Percentiles rank a stretch among this genome's conserved stretches.
These are phyloP conservation scores for Ophiostoma montium DNA, from an alignment of 2,329 filamentous ascomycete species.

Conservation along the genomic window DNA sequence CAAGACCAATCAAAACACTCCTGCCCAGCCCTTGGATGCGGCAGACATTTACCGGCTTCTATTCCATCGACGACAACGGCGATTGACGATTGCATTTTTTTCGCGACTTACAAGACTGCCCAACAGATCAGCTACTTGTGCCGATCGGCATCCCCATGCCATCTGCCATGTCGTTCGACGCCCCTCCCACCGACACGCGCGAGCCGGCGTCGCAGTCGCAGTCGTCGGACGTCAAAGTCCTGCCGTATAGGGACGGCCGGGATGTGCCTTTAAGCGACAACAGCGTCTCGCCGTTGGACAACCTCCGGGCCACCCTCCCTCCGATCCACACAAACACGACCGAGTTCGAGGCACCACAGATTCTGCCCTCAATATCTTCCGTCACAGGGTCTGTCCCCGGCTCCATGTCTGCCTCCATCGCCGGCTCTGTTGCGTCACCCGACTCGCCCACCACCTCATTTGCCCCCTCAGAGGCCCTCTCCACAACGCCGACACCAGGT, in stretches of 20 bases:
- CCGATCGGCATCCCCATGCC: not conserved
- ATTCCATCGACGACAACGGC: too few relatives aligned
- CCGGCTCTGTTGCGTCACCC: not conserved
- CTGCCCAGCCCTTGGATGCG: too few relatives aligned
- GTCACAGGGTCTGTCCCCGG: not conserved
- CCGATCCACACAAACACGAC: not conserved
- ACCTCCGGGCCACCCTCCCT: not conserved
- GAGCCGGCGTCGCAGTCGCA: not conserved
- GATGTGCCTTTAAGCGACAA: not conserved
- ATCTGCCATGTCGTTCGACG: not conserved
- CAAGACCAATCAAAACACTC: too few relatives aligned
- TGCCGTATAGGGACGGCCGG: conserved; percentile 1
- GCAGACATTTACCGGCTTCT: too few relatives aligned
- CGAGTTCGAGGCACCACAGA: conserved; percentile 14
- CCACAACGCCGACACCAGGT: conserved; percentile 4
- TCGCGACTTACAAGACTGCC: too few relatives aligned
- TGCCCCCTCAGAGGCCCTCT: not conserved
- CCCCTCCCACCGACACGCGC: not conserved
- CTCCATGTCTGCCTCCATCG: not conserved
- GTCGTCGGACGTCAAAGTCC: conserved; percentile 1
- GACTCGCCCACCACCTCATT: conserved; percentile 2
- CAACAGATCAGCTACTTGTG: not conserved
- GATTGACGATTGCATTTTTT: too few relatives aligned
- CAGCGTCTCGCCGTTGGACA: not conserved
- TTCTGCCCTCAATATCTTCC: conserved; percentile 16